phyloP scores from a whole-genome alignment of 768 basidiomycete species.

The Trametes cubensis region DNA sequence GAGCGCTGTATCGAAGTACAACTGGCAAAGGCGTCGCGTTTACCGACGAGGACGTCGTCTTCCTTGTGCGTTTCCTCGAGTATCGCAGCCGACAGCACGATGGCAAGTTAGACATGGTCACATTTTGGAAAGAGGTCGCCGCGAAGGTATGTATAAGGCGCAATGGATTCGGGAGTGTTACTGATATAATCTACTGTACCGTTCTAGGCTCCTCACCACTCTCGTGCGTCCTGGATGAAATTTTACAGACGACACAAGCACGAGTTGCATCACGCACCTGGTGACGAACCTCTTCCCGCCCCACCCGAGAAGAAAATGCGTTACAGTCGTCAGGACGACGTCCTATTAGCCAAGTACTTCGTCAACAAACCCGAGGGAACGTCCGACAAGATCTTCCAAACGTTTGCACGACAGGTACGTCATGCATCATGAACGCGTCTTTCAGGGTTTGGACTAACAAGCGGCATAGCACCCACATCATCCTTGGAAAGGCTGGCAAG shows the following conservation, averaged over 20 bases:
- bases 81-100: slow-evolving; percentile 45
- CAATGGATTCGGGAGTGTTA: not conserved
- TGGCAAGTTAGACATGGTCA: slow-evolving; percentile 70
- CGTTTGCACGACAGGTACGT: slow-evolving; percentile 70
- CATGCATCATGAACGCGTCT: not conserved
- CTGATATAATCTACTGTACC: not conserved
- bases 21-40: slow-evolving; percentile 91
- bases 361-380: slow-evolving; percentile 75
- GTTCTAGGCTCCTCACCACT: slow-evolving; percentile 80
- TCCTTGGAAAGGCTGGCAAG: slow-evolving; percentile 95
- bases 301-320: slow-evolving; percentile 89
- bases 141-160: slow-evolving; percentile 48
- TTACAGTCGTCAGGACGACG: slow-evolving; percentile 78
- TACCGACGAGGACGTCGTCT: slow-evolving; percentile 79
- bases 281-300: slow-evolving; percentile 69
- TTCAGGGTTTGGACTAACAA: not conserved
- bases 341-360: slow-evolving; percentile 78
- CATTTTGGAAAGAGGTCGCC: slow-evolving; percentile 80
- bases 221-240: slow-evolving; percentile 93
- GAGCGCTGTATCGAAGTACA: slow-evolving; percentile 78
- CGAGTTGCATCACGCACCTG: slow-evolving; percentile 68
- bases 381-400: slow-evolving; percentile 82
- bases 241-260: slow-evolving; percentile 89
- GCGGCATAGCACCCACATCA: slow-evolving; percentile 73
- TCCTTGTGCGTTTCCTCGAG: slow-evolving; percentile 75